A percentile compares a stretch with the other conserved stretches of the same genome.
Evolutionary conservation across 2,329 filamentous ascomycete genomes (phyloP).

Genomic region (Stagonosporopsis chrysanthemi): DNA sequence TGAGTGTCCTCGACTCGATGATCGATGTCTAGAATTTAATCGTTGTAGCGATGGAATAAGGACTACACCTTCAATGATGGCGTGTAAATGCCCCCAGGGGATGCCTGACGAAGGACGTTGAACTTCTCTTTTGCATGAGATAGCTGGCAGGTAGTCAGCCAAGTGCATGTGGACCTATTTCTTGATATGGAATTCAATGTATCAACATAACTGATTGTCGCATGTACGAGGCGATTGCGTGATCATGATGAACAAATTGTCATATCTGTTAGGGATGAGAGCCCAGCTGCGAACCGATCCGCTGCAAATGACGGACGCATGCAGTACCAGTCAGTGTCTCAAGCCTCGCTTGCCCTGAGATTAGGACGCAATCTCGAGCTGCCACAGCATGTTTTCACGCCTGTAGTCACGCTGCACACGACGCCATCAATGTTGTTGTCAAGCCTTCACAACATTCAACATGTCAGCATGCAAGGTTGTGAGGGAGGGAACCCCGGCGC

Average conservation of each 20-base stretch:
- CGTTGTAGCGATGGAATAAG: constrained; percentile 43
- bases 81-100: not conserved
- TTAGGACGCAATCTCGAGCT: not conserved
- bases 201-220: not conserved
- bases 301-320: not conserved
- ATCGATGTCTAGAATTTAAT: not conserved
- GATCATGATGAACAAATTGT: not conserved
- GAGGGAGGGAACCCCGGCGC: not conserved
- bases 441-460: not conserved
- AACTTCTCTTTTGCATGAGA: not conserved
- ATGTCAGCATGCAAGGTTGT: not conserved
- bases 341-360: not conserved
- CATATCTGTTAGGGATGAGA: not conserved
- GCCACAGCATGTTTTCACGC: not conserved
- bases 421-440: not conserved
- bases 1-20: constrained; percentile 27
- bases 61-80: constrained; percentile 44
- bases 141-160: not conserved
- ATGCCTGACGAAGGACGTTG: not conserved
- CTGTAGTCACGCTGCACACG: not conserved
- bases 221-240: not conserved
- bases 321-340: not conserved
- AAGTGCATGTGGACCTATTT: not conserved
- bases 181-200: not conserved
- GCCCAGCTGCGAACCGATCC: constrained; percentile 1